Evolutionary conservation across 306 rosid genomes (phyloP), one percentile per base, ranked within the genome.

Genomic region (Quercus robur): DNA sequence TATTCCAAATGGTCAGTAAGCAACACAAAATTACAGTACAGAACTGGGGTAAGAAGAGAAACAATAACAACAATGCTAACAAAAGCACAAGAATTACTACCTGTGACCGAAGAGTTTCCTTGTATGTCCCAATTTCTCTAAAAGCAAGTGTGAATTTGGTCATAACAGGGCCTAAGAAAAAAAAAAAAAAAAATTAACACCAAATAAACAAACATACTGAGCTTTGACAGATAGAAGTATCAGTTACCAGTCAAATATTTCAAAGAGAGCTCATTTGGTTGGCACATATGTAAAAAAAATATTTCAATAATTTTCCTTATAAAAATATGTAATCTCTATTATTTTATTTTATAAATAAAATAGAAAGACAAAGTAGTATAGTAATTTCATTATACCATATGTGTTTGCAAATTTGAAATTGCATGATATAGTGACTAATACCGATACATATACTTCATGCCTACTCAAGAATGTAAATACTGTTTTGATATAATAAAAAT

Each of bases 61-160:
- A 71, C 38, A 56, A 62, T 13, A 46, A 61, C 54, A 71, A 9
- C 11, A 71, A 33, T 20, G 56, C 31, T 28, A 62, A 52, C 52
- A 20, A 19, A 59, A 68, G 61, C 46, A 77, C 20, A 63, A 67
- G 1, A 82, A 23, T 28, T 28, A 78, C 81, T 78, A 95, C 99
- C 95, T 90, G 97, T 18, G 92, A 90, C 46, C 98, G 94, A 81
- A 95, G 94, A 76, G 90, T 91, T 88, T 93, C 98, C 90, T 95
- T 95, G 88, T 86, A 93, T 44, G 99, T 91, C 74, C 90, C 86
- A 77, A 95, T 93, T 89, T 95, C 98, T 86, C 99, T 95, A 81
- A 95, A 77, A 25, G 96, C 97, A 56, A 90, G 79, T 18, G 98
- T 91, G 80, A 91, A 95, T 87, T 95, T 95, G 78, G 90, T 83